Percentiles rank a stretch among this genome's conserved stretches.
phyloP scores from a whole-genome alignment of 495 filamentous ascomycete genomes.

The Pseudoneurospora amorphoporcata region DNA sequence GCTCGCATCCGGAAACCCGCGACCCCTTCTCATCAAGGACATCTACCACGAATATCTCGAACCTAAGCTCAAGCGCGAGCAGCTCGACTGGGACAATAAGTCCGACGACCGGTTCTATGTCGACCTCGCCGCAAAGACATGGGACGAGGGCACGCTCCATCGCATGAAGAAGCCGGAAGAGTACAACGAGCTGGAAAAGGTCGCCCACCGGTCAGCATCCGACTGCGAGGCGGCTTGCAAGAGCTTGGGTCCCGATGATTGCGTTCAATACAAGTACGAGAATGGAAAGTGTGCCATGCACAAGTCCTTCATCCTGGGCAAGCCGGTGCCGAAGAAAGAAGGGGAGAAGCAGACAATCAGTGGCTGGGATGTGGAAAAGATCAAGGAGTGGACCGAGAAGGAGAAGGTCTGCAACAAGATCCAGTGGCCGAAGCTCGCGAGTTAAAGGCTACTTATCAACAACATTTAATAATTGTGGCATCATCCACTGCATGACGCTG shows the following conservation, averaged over 20 bases:
- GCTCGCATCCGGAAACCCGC: background rate
- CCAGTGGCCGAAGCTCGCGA: slow-evolving; percentile 24
- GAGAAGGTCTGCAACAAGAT: slow-evolving; percentile 20
- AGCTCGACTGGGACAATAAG: slow-evolving; percentile 41
- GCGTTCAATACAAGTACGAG: slow-evolving; percentile 28
- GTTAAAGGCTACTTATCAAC: background rate
- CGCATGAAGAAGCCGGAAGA: slow-evolving; percentile 21
- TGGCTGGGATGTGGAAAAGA: slow-evolving; percentile 30
- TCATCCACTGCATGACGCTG: background rate
- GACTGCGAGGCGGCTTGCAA: slow-evolving; percentile 35
- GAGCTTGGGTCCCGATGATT: slow-evolving; percentile 18
- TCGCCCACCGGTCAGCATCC: slow-evolving; percentile 30
- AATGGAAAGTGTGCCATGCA: slow-evolving; percentile 22
- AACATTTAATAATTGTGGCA: background rate
- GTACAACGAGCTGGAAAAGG: slow-evolving; percentile 24
- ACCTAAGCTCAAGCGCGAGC: slow-evolving; percentile 19
- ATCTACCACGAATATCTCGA: slow-evolving; percentile 35
- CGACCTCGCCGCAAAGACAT: slow-evolving; percentile 9
- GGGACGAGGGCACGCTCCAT: slow-evolving; percentile 17
- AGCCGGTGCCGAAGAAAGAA: slow-evolving; percentile 14
- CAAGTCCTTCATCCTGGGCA: slow-evolving; percentile 23
- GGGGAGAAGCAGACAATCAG: slow-evolving; percentile 15
- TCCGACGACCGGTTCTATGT: slow-evolving; percentile 33
- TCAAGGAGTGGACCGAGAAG: slow-evolving; percentile 18
- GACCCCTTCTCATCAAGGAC: slow-evolving; percentile 33